Base-by-base conservation (phyloP, 495 filamentous ascomycete species). In the Entonaema liquescens region DNA sequence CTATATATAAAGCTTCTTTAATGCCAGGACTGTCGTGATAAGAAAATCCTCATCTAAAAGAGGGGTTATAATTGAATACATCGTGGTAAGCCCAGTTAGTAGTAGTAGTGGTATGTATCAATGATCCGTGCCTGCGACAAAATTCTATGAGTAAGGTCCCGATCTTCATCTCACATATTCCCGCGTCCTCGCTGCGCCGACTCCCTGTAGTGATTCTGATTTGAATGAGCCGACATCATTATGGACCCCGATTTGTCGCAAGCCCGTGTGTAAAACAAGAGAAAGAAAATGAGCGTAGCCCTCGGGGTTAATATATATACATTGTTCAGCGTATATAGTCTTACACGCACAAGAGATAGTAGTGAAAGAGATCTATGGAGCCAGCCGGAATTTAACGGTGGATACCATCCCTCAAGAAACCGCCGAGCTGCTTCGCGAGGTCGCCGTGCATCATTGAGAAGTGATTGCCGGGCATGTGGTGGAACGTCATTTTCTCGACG, bases 381-480 rank as follows among this genome's bases (percentile, higher is more conserved):
- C 12, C 17, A 5, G 33, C 33, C 13, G 3, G 29, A 3, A 25
- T 52, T 52, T 65, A 68, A 26, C 56, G 19, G 55, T 74, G 60
- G 9, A 77, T 74, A 9, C 77, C 81, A 36, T 83, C 79, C 44
- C 75, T 79, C 67, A 83, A 61, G 62, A 80, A 83, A 5, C 53
- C 58, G 38, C 77, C 79, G 5, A 84, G 78, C 25, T 75, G 73
- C 71, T 83, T 81, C 21, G 82, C 83, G 65, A 83, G 65, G 25
- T 85, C 80, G 62, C 83, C 85, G 63, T 86, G 86, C 87, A 92
- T 91, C 90, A 91, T 91, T 1, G 85, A 87, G 76, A 91, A 91
- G 76, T 92, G 90, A 65, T 91, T 90, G 6, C 89, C 90, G 2
- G 83, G 82, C 86, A 90, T 90, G 70, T 88, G 86, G 25, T 79